These are phyloP conservation scores for Escallonia herrerae DNA, from an alignment of 129 eudicot genomes.

Conservation along the genomic window DNA sequence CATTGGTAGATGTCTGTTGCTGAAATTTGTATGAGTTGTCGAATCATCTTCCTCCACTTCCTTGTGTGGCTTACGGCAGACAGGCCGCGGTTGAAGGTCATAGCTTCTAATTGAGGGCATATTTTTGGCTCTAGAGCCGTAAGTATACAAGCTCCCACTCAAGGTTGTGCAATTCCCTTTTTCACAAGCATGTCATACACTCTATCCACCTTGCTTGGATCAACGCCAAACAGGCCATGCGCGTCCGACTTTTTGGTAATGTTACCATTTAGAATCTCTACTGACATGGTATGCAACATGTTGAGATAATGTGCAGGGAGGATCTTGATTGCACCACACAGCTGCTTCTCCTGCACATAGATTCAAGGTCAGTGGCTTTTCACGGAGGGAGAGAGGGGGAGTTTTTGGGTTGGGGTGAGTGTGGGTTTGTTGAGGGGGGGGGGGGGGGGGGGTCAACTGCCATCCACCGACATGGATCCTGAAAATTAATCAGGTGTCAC, in stretches of 20 bases:
- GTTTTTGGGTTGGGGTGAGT: too few species aligned
- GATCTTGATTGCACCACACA: conserved; percentile 72
- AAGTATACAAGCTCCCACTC: background rate
- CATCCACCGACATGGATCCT: background rate
- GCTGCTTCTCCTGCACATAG: conserved; percentile 63
- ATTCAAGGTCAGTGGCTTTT: background rate
- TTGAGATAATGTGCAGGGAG: conserved; percentile 81
- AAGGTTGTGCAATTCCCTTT: conserved; percentile 63
- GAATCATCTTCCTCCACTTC: too few species aligned
- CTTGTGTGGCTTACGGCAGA: too few species aligned
- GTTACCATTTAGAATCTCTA: conserved; percentile 64
- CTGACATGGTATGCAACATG: conserved; percentile 73
- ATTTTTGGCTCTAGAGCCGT: too few species aligned
- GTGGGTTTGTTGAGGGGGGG: too few species aligned
- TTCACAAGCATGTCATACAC: conserved; percentile 81
- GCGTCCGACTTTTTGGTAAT: conserved; percentile 74
- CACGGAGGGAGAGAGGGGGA: too few species aligned
- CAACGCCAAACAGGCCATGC: conserved; percentile 68
- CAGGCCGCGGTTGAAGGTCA: too few species aligned
- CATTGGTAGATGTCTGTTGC: too few species aligned
- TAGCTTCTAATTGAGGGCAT: too few species aligned
- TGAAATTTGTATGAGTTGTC: too few species aligned
- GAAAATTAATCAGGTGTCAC: background rate
- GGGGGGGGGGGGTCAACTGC: too few species aligned
- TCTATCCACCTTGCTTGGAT: conserved; percentile 79